These are phyloP conservation scores for Tubosaeta sp. DNA, from an alignment of 768 basidiomycete genomes.

Conservation along the genomic window DNA sequence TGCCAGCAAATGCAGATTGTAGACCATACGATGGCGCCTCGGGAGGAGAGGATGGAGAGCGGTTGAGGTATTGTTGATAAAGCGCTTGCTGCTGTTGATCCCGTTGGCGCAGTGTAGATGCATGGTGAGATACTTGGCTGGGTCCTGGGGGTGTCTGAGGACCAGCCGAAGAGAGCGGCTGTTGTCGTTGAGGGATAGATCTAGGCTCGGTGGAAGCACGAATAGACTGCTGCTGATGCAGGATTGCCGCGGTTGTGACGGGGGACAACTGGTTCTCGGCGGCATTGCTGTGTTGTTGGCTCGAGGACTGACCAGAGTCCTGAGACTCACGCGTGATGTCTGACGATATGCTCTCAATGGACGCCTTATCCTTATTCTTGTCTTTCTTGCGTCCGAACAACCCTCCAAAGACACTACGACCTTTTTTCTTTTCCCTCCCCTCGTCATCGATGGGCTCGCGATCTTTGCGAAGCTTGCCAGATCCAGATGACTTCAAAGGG, in stretches of 20 bases:
- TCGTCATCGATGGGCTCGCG: conserved; percentile 40
- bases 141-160: conserved; percentile 29
- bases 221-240: conserved; percentile 50
- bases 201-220: conserved; percentile 18
- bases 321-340: conserved; percentile 52
- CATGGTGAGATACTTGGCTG: conserved; percentile 53
- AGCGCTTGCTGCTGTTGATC: conserved; percentile 86
- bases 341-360: conserved; percentile 49
- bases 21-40: conserved; percentile 76
- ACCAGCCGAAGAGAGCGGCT: conserved; percentile 16
- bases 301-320: conserved; percentile 57
- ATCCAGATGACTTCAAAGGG: conserved; percentile 9
- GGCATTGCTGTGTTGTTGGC: conserved; percentile 31
- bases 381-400: conserved; percentile 77
- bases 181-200: conserved; percentile 20
- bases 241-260: conserved; percentile 48
- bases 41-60: conserved; percentile 75
- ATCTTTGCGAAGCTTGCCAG: conserved; percentile 44
- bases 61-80: conserved; percentile 86
- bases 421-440: conserved; percentile 58
- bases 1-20: conserved; percentile 58
- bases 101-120: conserved; percentile 70
- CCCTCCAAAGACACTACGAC: conserved; percentile 62
- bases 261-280: conserved; percentile 43
- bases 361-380: conserved; percentile 60